Conservation (phyloP, 1,284 basidiomycete genomes). For the Cryptococcus hybrid region DNA sequence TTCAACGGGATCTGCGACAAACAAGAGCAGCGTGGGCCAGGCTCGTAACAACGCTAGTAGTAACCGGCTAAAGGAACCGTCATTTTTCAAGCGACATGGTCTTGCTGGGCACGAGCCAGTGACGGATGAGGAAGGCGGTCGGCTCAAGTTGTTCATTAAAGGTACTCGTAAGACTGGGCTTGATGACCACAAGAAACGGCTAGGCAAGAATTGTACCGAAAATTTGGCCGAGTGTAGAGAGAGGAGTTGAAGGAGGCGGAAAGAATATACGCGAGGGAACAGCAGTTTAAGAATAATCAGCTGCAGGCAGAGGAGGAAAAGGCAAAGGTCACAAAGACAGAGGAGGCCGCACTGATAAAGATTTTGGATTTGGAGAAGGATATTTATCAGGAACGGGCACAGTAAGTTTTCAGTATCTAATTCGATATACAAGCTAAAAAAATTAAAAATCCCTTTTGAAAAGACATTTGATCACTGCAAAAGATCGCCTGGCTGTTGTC, state of each 20-base stretch:
- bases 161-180: constrained; percentile 12
- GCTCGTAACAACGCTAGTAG: too few relatives aligned
- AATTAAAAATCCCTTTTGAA: background rate
- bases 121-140: constrained; percentile 21
- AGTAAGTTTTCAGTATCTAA: constrained; percentile 18
- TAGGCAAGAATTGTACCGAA: background rate
- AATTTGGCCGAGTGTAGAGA: too few relatives aligned
- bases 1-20: constrained; percentile 1
- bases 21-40: background rate
- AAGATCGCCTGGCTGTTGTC: constrained; percentile 13
- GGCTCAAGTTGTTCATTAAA: constrained; percentile 31
- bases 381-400: constrained; percentile 23
- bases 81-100: constrained; percentile 10
- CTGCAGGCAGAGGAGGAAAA: constrained; percentile 11
- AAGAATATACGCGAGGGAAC: constrained; percentile 19
- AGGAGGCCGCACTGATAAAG: constrained; percentile 17
- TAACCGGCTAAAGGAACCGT: background rate
- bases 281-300: constrained; percentile 22
- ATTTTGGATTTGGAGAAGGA: constrained; percentile 23
- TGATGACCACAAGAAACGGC: constrained; percentile 1
- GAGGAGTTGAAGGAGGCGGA: constrained; percentile 15
- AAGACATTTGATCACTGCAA: constrained; percentile 10
- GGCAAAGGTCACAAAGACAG: constrained; percentile 11
- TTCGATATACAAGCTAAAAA: background rate
- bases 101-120: constrained; percentile 3